Evolutionary conservation across 2,329 filamentous ascomycete genomes (phyloP), one percentile per base, ranked within the genome.

Genomic region (Epichloe brachyelytri): DNA sequence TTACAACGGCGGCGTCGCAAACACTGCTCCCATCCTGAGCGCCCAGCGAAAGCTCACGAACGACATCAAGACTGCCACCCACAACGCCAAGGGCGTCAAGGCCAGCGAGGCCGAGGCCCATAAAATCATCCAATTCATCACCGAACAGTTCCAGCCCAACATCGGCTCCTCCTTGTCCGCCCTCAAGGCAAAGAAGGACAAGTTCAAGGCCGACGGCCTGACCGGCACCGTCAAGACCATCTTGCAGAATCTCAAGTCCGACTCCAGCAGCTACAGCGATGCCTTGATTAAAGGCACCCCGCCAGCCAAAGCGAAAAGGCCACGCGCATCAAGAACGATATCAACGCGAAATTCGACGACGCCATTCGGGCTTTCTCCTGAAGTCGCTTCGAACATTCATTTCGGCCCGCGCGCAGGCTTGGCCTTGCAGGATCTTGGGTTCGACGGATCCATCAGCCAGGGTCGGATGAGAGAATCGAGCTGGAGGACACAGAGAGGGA

Each of bases 301-400:
- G 15, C 30, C 17, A 7, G 5, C 12, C 11, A 12, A 3, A 1
- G 3, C 3, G 12, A 4, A 1, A 4, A 38, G 30, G 46, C 51
- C 15, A 14, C 43, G 37, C n/a, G 0, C n/a, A 3, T 43, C 19
- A n/a, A 15, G n/a, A 19, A 26, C 1, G 36, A 37, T 0, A 52
- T 52, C 46, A 20, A 8, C 12, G 7, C 17, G 4, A 11, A 14
- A 0, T 20, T 48, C 30, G 38, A 41, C 6, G 20, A 38, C n/a
- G 47, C 51, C 34, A 52, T 52, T 40, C 14, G 15, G 8, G 19
- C 14, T 5, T 52, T 46, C 22, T 46, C 46, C 26, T 26, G 26
- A 26, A 1, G 6, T 26, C 22, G 22, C 22, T 26, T 8, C 2
- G 7, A 8, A 1, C 7, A 26, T 8, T 26, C 7, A 2, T 26